Evolutionary conservation across 1,139 yeast genomes (phyloP).

Genomic region (Waltiozyma sp.): DNA sequence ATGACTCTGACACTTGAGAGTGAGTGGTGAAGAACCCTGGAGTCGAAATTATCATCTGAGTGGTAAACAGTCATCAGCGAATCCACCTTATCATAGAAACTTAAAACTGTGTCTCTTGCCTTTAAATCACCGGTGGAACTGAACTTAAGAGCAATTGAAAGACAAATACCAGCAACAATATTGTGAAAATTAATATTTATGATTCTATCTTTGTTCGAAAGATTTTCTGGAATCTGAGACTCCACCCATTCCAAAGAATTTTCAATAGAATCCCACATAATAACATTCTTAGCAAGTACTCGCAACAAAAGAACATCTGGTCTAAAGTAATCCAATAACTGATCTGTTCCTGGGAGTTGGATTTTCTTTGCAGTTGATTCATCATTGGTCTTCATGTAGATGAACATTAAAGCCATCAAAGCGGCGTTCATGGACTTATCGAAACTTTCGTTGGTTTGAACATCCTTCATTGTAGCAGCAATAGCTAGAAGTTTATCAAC

Average conservation of each 20-base stretch:
- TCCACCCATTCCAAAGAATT: constrained; percentile 50
- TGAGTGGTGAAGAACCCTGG: constrained; percentile 45
- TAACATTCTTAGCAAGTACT: constrained; percentile 54
- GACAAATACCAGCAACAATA: constrained; percentile 63
- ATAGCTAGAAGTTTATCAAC: constrained; percentile 54
- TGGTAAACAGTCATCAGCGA: constrained; percentile 35
- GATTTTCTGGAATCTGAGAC: constrained; percentile 38
- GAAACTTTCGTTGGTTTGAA: constrained; percentile 50
- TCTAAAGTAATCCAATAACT: constrained; percentile 57
- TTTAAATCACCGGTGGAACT: constrained; percentile 56
- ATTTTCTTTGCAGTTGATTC: constrained; percentile 49
- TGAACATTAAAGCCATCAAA: constrained; percentile 61
- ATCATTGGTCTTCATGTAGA: constrained; percentile 62
- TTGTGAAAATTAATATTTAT: constrained; percentile 48
- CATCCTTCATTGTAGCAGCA: constrained; percentile 57
- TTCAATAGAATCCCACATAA: constrained; percentile 68
- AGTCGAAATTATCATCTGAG: constrained; percentile 42
- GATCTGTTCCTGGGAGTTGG: constrained; percentile 51
- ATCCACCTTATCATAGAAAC: constrained; percentile 47
- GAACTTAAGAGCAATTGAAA: constrained; percentile 64
- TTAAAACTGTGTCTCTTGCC: constrained; percentile 51
- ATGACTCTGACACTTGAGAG: constrained; percentile 49
- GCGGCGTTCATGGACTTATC: constrained; percentile 81
- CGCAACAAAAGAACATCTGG: constrained; percentile 73
- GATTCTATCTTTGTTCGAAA: constrained; percentile 21